phyloP scores from a whole-genome alignment of 2,329 filamentous ascomycete genomes.

The Ambrosiella beaveri region DNA sequence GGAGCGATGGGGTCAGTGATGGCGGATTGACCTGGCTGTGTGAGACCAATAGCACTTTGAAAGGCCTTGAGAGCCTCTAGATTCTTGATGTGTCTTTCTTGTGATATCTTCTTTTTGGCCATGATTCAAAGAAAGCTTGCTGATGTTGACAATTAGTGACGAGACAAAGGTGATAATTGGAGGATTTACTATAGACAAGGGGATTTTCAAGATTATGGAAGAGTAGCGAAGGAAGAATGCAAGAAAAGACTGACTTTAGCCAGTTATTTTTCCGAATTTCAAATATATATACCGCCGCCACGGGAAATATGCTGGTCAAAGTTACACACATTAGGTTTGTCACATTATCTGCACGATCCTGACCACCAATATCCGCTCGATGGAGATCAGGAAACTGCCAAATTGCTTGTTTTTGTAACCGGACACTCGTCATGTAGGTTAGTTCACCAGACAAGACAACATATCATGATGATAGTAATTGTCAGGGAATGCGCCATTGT shows the following conservation, averaged over 20 bases:
- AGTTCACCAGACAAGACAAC: too few relatives aligned
- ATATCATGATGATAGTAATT: too few relatives aligned
- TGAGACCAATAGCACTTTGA: slow-evolving; percentile 2
- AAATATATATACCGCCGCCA: too few relatives aligned
- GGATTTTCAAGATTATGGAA: too few relatives aligned
- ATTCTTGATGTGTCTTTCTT: background rate
- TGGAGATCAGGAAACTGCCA: background rate
- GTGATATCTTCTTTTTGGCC: background rate
- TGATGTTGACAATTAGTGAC: too few relatives aligned
- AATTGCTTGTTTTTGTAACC: background rate
- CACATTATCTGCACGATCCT: background rate
- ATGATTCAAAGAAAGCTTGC: background rate
- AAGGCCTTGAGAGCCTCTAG: slow-evolving; percentile 30
- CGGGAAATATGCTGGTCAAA: too few relatives aligned
- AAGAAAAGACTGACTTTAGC: too few relatives aligned
- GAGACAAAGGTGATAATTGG: background rate
- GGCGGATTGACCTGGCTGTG: background rate
- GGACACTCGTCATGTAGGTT: too few relatives aligned
- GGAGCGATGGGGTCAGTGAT: background rate
- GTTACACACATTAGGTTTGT: background rate
- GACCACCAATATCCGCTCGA: background rate
- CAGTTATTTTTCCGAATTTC: too few relatives aligned
- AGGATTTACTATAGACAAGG: too few relatives aligned
- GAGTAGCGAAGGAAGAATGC: too few relatives aligned
- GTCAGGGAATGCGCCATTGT: too few relatives aligned